These are phyloP conservation scores for Exophiala phaeomuriformis DNA, from an alignment of 2,329 filamentous ascomycete genomes.

Conservation along the genomic window DNA sequence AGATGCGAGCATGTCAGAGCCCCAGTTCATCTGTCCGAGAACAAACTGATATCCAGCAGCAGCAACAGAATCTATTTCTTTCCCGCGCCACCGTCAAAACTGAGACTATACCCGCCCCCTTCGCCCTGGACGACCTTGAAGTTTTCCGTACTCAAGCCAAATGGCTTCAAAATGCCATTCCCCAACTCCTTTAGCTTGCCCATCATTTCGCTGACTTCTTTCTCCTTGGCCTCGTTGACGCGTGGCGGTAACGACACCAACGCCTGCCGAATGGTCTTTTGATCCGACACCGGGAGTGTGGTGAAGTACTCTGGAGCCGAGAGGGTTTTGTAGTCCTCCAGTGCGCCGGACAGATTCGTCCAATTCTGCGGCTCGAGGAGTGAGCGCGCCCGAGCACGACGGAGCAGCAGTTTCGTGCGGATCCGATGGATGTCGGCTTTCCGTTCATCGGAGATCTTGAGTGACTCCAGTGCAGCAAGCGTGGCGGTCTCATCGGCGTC, in stretches of 20 bases:
- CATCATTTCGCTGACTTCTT: conserved; percentile 95
- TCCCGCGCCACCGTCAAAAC: conserved; percentile 49
- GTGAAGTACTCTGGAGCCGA: conserved; percentile 29
- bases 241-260: conserved; percentile 58
- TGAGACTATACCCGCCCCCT: conserved; percentile 89
- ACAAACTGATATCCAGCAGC: background rate
- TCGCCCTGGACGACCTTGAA: conserved; percentile 91
- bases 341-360: conserved; percentile 69
- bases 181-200: conserved; percentile 87
- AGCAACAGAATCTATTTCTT: background rate
- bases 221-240: conserved; percentile 71
- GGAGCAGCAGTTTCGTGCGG: conserved; percentile 72
- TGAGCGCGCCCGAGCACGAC: conserved; percentile 65
- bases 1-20: too few relatives aligned
- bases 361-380: conserved; percentile 52
- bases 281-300: conserved; percentile 60
- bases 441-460: conserved; percentile 41
- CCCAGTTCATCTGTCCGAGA: background rate
- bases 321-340: conserved; percentile 66
- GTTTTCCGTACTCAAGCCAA: conserved; percentile 87
- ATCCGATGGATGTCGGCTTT: conserved; percentile 65
- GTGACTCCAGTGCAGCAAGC: conserved; percentile 33
- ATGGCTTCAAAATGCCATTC: conserved; percentile 85
- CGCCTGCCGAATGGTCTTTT: conserved; percentile 59
- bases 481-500: conserved; percentile 34